phyloP scores from a whole-genome alignment of 2,329 filamentous ascomycete species.

The Paecilomyces variotii region DNA sequence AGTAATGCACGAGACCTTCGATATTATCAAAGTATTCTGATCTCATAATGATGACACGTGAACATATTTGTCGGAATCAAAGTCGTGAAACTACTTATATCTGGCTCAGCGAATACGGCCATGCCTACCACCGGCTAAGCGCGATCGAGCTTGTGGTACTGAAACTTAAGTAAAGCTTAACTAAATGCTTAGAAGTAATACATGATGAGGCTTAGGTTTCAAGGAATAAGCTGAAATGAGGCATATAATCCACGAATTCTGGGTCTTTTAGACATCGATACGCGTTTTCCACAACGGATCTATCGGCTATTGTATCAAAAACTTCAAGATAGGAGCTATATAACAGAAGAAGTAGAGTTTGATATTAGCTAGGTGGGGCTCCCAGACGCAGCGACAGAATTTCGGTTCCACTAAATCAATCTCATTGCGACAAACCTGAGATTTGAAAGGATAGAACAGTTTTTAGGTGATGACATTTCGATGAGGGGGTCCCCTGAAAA shows the following conservation, averaged over 20 bases:
- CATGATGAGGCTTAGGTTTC: neutral
- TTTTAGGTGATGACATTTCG: no score
- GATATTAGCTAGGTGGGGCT: no score
- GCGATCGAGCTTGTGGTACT: neutral
- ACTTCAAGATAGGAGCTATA: no score
- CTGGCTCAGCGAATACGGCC: neutral
- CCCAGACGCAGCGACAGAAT: no score
- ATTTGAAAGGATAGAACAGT: no score
- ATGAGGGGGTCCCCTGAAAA: no score
- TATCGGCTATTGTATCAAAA: no score
- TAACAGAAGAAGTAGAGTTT: no score
- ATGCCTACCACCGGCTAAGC: neutral
- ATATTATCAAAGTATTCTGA: neutral
- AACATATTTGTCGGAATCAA: neutral
- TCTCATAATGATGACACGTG: neutral
- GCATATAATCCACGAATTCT: neutral
- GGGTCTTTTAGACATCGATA: neutral
- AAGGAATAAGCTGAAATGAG: neutral
- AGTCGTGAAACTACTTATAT: no score
- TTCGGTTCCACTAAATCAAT: no score
- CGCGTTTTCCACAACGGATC: no score
- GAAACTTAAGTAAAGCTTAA: neutral
- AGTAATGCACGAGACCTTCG: neutral
- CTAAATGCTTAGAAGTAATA: neutral
- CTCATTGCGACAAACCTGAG: no score